These are phyloP conservation scores for Catunica adiposa DNA, from an alignment of 2,329 filamentous ascomycete species.

Conservation along the genomic window DNA sequence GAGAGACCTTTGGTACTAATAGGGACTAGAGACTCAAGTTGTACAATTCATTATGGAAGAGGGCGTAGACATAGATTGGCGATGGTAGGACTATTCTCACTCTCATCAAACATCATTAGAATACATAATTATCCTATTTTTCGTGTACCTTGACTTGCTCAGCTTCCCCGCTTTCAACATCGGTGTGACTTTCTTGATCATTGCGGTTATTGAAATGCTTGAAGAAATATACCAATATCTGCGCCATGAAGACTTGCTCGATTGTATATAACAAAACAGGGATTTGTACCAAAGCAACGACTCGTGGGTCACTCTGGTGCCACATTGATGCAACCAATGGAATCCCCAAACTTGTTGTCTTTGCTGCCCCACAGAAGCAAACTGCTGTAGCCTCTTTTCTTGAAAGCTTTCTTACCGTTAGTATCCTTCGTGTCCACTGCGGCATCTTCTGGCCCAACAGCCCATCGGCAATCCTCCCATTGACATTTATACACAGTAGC, in stretches of 20 bases:
- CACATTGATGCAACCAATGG: constrained; percentile 55
- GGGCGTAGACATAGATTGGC: neutral
- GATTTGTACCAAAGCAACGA: constrained; percentile 43
- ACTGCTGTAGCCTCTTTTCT: constrained; percentile 50
- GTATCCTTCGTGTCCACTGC: constrained; percentile 18
- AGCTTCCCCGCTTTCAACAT: neutral
- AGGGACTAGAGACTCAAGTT: neutral
- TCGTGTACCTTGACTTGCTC: constrained; percentile 13
- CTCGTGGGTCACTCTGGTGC: constrained; percentile 34
- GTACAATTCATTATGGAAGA: neutral
- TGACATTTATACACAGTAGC: constrained; percentile 21
- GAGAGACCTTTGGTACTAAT: constrained; percentile 23
- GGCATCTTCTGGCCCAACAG: constrained; percentile 19
- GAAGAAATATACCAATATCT: constrained; percentile 31
- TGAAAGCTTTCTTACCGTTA: constrained; percentile 36
- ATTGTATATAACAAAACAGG: constrained; percentile 46
- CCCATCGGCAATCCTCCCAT: constrained; percentile 22
- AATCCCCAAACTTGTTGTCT: constrained; percentile 54
- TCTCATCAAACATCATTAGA: neutral
- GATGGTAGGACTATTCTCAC: neutral
- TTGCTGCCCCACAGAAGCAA: constrained; percentile 58
- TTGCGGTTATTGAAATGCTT: constrained; percentile 26
- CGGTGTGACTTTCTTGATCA: neutral
- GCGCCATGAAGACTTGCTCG: constrained; percentile 35
- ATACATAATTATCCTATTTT: neutral